These are phyloP conservation scores for Hordeum vulgare DNA, from an alignment of 176 grass and related monocot genomes.

Conservation along the genomic window DNA sequence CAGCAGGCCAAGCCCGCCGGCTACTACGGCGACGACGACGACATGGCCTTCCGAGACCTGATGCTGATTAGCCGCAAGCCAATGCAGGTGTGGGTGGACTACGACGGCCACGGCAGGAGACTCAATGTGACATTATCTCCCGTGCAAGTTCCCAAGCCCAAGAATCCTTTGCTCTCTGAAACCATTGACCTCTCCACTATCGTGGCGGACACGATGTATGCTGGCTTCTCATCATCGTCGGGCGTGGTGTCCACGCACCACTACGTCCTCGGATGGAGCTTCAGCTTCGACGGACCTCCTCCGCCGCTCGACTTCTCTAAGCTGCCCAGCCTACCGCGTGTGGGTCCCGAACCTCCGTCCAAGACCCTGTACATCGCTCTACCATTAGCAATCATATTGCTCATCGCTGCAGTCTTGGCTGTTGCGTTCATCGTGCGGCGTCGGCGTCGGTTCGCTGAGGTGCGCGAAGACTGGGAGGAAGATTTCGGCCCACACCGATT, in stretches of 20 bases:
- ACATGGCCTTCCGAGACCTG: not conserved
- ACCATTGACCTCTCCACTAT: conserved; percentile 21
- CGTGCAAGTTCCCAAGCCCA: not conserved
- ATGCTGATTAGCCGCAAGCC: conserved; percentile 5
- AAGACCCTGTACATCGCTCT: conserved; percentile 3
- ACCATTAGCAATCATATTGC: not conserved
- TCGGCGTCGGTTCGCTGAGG: conserved; percentile 13
- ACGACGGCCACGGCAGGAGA: not conserved
- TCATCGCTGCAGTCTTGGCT: not conserved
- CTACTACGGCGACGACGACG: conserved; percentile 2
- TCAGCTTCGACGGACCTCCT: conserved; percentile 20
- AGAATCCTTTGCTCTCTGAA: conserved; percentile 10
- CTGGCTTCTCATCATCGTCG: conserved; percentile 30
- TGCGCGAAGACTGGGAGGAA: conserved; percentile 34
- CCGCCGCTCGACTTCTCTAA: not conserved
- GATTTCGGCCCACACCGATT: conserved; percentile 41
- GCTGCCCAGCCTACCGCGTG: conserved; percentile 18
- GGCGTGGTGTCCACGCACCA: conserved; percentile 14
- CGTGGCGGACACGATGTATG: conserved; percentile 16
- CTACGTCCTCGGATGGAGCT: conserved; percentile 49
- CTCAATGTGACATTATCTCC: conserved; percentile 14
- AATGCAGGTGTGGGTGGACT: conserved; percentile 53
- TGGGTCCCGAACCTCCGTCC: not conserved
- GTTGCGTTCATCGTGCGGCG: not conserved
- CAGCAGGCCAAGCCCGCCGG: not conserved